A percentile compares a stretch with the other conserved stretches of the same genome.
phyloP scores from a whole-genome alignment of 2,329 filamentous ascomycete species.

The Diaporthe eres region DNA sequence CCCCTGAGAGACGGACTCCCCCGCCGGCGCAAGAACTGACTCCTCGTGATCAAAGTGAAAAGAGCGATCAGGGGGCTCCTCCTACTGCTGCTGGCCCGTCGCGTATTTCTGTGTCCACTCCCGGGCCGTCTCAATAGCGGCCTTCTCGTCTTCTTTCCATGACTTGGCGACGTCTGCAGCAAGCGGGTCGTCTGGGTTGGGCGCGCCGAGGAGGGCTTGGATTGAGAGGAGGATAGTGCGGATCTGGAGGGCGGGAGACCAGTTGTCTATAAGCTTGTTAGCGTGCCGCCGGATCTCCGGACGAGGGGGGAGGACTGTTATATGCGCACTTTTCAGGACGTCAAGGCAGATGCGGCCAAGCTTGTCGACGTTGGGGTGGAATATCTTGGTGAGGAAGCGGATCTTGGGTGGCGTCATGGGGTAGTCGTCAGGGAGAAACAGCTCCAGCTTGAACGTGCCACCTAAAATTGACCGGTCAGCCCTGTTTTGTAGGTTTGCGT shows the following conservation, averaged over 20 bases:
- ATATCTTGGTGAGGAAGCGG: conserved; percentile 98
- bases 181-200: conserved; percentile 98
- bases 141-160: conserved; percentile 97
- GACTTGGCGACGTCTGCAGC: conserved; percentile 97
- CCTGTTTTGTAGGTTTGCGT: background rate
- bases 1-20: background rate
- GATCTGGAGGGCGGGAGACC: conserved; percentile 98
- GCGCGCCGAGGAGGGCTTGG: conserved; percentile 94
- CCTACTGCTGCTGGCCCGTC: conserved; percentile 45
- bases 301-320: background rate
- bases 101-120: conserved; percentile 94
- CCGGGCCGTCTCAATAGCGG: conserved; percentile 90
- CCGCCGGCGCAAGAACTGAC: background rate
- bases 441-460: conserved; percentile 95
- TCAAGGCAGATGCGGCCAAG: conserved; percentile 97
- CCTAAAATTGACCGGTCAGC: conserved; percentile 54
- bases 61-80: background rate
- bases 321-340: conserved; percentile 88
- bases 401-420: conserved; percentile 99
- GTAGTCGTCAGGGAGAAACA: conserved; percentile 98
- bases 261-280: conserved; percentile 78
- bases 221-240: conserved; percentile 99
- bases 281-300: background rate
- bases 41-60: background rate
- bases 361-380: conserved; percentile 99